phyloP scores from a whole-genome alignment of 306 rosid genomes.

The Albizia julibrissin region DNA sequence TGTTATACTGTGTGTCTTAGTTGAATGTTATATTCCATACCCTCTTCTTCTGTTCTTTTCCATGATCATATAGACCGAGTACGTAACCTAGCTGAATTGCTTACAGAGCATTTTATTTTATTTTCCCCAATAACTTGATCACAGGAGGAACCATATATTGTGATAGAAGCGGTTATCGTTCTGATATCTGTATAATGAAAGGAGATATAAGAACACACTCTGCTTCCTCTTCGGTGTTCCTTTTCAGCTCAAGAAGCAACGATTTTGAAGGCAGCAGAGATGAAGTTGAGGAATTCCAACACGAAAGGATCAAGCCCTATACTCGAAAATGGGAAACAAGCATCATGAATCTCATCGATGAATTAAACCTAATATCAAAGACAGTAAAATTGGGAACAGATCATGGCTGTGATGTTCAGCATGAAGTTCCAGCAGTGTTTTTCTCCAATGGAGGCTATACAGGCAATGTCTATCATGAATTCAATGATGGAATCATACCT shows the following conservation, averaged over 20 bases:
- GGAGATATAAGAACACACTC: conserved; percentile 83
- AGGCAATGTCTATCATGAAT: conserved; percentile 90
- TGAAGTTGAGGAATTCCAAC: conserved; percentile 45
- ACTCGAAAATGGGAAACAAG: conserved; percentile 91
- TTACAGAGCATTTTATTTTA: neutral
- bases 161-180: conserved; percentile 76
- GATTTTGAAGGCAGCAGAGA: neutral
- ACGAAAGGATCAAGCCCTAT: conserved; percentile 73
- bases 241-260: conserved; percentile 44
- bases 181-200: conserved; percentile 86
- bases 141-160: conserved; percentile 89
- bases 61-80: neutral
- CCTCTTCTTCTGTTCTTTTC: neutral
- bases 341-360: conserved; percentile 73
- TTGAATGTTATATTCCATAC: neutral
- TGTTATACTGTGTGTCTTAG: neutral
- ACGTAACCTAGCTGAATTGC: neutral
- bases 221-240: conserved; percentile 68
- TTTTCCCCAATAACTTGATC: neutral
- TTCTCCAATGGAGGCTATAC: conserved; percentile 97
- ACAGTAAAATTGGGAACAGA: conserved; percentile 26
- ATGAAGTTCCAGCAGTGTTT: conserved; percentile 89
- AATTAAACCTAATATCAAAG: conserved; percentile 61
- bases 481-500: conserved; percentile 91
- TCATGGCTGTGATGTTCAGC: conserved; percentile 66